Base-by-base conservation (phyloP, 257 asterid species). In the Capsicum rhomboideum region DNA sequence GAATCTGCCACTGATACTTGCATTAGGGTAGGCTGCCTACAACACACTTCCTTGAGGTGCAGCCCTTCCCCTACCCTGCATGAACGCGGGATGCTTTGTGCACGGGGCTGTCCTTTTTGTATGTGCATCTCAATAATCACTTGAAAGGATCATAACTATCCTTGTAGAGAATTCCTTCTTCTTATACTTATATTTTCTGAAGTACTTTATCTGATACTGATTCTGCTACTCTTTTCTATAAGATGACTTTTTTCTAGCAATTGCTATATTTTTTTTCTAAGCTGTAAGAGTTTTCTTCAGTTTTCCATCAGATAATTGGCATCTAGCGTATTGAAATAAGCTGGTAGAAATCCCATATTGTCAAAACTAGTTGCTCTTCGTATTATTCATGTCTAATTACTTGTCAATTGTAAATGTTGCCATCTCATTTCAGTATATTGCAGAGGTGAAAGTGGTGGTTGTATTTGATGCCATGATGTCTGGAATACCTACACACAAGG, bases 401-500 rank as follows among this genome's bases (percentile, higher is more conserved):
- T 77, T 77, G 63, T 75, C 61, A 10, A 26, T 49, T 54, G 61
- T 75, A 26, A 49, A 16, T 75, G 81, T 49, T 37, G 46, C 46
- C 80, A 79, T 87, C 82, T 82, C 78, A 78, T 88, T 58, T 84
- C 69, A 77, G 17, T 77, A 77, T 77, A 90, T 78, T 87, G 85
- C 97, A 96, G 99, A 94, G 90, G 97, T 94, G 87, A 94, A 96
- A 91, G 98, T 96, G 90, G 99, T 96, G 86, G 98, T 90, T 84
- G 99, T 96, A 85, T 96, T 96, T 90, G 99, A 96, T 90, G 98
- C 99, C 85, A 88, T 90, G 96, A 94, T 91, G 98, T 96, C 99
- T 87, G 96, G 97, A 81, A 90, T 88, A 83, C 94, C 96, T 68
- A 90, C 94, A 5, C 98, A 94, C 87, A 96, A 92, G 89, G 98